phyloP scores from a whole-genome alignment of 2,329 filamentous ascomycete species.

The Plenodomus lindquistii region DNA sequence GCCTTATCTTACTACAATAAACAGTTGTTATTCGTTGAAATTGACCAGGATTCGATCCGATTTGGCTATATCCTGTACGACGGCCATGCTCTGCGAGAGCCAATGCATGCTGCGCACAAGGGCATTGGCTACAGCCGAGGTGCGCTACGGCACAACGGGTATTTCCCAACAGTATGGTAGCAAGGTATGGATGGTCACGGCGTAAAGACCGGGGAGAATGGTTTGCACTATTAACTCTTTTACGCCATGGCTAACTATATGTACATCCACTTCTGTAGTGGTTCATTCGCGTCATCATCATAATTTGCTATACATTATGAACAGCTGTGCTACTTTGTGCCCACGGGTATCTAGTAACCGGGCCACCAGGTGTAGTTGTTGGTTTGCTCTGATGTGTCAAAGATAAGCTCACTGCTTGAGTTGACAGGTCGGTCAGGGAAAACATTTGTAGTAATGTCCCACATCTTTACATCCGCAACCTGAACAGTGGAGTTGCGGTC shows the following conservation, averaged over 20 bases:
- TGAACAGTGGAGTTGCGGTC: slow-evolving; percentile 41
- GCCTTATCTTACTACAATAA: too few species aligned
- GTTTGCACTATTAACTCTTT: too few species aligned
- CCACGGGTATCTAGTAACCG: slow-evolving; percentile 48
- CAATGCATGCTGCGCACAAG: neutral
- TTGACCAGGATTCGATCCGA: too few species aligned
- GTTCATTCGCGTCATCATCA: neutral
- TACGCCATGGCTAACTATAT: too few species aligned
- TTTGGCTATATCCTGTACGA: neutral
- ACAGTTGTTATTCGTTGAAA: too few species aligned
- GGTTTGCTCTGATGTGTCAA: slow-evolving; percentile 49
- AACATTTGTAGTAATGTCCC: slow-evolving; percentile 45
- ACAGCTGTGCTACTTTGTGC: neutral
- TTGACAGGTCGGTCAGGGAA: slow-evolving; percentile 49
- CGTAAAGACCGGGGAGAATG: too few species aligned
- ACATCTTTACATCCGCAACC: slow-evolving; percentile 44
- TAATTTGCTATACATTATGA: neutral
- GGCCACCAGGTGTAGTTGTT: slow-evolving; percentile 54
- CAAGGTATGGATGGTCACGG: neutral
- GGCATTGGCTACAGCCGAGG: neutral
- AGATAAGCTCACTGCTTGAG: slow-evolving; percentile 48
- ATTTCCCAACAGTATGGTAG: neutral
- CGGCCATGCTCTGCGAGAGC: neutral
- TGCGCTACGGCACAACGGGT: slow-evolving; percentile 1
- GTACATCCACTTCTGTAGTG: too few species aligned